A percentile compares a stretch with the other conserved stretches of the same genome.
Conservation (phyloP, 179 eudicot genomes). For the Heliamphora pulchella region DNA sequence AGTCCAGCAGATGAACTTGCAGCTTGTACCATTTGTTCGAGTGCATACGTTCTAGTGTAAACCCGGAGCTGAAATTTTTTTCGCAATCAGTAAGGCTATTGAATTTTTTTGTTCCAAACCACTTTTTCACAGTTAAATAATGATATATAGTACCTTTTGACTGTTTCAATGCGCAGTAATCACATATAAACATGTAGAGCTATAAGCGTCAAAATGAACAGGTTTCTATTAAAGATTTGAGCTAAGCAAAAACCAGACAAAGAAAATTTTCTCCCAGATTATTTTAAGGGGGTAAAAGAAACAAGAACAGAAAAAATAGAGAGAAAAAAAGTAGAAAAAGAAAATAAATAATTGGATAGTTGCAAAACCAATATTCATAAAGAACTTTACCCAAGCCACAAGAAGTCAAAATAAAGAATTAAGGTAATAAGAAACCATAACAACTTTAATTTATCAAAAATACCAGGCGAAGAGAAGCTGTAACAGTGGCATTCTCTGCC, state of each 20-base stretch:
- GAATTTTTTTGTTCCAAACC: neutral
- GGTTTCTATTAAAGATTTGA: neutral
- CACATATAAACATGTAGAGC: neutral
- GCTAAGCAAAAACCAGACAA: neutral
- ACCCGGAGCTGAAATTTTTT: slow-evolving; percentile 65
- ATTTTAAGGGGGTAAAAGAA: neutral
- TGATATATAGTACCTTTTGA: neutral
- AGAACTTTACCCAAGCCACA: neutral
- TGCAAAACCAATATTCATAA: neutral
- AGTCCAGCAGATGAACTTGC: slow-evolving; percentile 91
- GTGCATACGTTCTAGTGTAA: slow-evolving; percentile 82
- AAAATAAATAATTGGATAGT: neutral
- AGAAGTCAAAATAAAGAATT: neutral
- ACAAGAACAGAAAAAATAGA: neutral
- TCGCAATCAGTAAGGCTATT: slow-evolving; percentile 19
- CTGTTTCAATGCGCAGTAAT: neutral
- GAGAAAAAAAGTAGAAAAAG: slow-evolving; percentile 1
- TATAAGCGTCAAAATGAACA: neutral
- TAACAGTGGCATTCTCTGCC: slow-evolving; percentile 52
- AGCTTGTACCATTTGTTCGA: slow-evolving; percentile 99
- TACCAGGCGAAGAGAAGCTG: slow-evolving; percentile 88
- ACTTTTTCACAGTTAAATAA: neutral
- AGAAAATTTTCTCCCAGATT: neutral
- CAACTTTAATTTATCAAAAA: slow-evolving; percentile 14
- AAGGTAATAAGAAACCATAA: neutral